Evolutionary conservation across 2,329 filamentous ascomycete genomes (phyloP), one percentile per base, ranked within the genome.

Genomic region (Fusarium siculi): DNA sequence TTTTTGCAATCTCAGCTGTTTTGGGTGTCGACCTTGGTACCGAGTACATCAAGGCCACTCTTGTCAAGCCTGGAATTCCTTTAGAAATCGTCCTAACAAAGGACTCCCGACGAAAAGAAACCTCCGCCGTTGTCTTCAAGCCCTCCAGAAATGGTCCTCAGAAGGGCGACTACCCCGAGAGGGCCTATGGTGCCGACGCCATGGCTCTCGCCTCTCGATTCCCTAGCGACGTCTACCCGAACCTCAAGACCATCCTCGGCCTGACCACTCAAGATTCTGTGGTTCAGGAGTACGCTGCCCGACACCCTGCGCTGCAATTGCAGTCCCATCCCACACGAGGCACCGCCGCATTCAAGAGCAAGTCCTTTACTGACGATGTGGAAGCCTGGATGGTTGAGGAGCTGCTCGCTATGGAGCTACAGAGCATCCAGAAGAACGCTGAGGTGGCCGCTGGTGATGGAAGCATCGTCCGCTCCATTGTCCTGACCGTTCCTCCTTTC

Each of bases 71-170:
- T 5, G 96, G 96, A 69, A 96, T 97, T 58, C 96, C 96, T 16
- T 93, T 99, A 80, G 96, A 99, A 76, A 98, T 99, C 74, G 96
- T 99, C 81, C 89, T 98, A 63, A 98, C 95, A 36, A 99, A 98
- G 82, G 96, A 99, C 84, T 98, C 96, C 36, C 93, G 97, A 82
- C 93, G 96, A 80, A 99, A 99, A 87, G 96, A 99, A 82, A 90
- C 89, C 30, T 94, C 95, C 4, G 95, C 95, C 46, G 91, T 99
- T 76, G 93, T 94, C 47, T 98, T 99, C 86, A 98, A 99, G 84
- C 94, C 95, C 42, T 87, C 90, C n/a, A 89, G 89, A 76, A 85
- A 88, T 78, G 89, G 88, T 61, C 86, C 90, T 66, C 88, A 89
- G 78, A 86, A 86, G 74, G 91, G 89, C 59, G 84, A 86, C 23